Evolutionary conservation across 352 stramenopile genomes (phyloP), one percentile per base, ranked within the genome.

Genomic region (Globisporangium cylindrosporum): DNA sequence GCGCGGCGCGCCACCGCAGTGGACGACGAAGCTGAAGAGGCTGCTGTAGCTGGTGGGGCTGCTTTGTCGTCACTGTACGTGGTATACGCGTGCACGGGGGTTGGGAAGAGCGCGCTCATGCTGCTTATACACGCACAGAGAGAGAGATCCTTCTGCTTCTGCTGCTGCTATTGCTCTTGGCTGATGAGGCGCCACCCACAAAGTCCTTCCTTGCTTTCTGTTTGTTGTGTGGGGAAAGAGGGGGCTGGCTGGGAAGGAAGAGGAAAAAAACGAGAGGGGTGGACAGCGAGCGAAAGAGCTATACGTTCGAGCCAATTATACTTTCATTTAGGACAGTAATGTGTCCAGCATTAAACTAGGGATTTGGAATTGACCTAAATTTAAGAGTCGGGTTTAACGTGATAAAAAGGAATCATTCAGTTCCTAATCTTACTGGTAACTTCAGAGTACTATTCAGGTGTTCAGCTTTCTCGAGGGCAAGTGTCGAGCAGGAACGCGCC

Each of bases 101-200:
- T 79, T 49, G 87, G 87, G 69, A 94, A 87, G 34, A 92, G 69
- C 59, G 86, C 80, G 66, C 80, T 93, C 86, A 93, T 93, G 58
- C 43, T 49, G 41, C 20, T 20, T 49, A 46, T 15, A 46, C 12
- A 22, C 14, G n/a, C 15, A 51, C 15, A 51, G 6, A 51, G 38
- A 46, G 15, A 51, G 43, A 24, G 43, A 51, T n/a, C 15, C 41
- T n/a, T 49, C 4, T 2, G 41, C 15, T 49, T 49, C 41, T 49
- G 15, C 15, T 43, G 36, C 36, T 43, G 36, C 32, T 38, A 12
- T 43, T 22, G 14, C 18, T n/a, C 43, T 10, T 9, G 18, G 43
- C 18, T 51, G 43, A 51, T 51, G 43, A 51, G 43, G 18, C 43
- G 43, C 43, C 43, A 51, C 43, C 43, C 18, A 51, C 15, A 51